Conservation (phyloP, 139 green algal genomes). For the Auxenochlorella pyrenoidosa region DNA sequence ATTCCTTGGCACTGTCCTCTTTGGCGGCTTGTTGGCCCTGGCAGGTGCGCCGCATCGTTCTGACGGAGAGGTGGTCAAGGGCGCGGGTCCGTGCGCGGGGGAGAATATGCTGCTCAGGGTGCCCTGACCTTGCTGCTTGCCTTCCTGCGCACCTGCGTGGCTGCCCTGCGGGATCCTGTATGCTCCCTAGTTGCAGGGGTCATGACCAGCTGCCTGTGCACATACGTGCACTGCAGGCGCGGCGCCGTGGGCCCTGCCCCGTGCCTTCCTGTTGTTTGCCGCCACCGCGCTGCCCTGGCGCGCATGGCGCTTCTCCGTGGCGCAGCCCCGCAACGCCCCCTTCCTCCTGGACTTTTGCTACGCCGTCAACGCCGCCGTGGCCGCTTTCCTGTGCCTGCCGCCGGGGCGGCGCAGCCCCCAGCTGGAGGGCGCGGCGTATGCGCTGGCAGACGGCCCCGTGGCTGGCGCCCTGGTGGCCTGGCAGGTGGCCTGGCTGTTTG, state of each 20-base stretch:
- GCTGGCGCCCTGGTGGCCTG: slow-evolving; percentile 61
- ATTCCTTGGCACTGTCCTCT: slow-evolving; percentile 18
- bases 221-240: slow-evolving; percentile 49
- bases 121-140: neutral
- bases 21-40: slow-evolving; percentile 49
- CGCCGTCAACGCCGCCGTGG: slow-evolving; percentile 46
- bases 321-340: slow-evolving; percentile 40
- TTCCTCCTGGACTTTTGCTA: slow-evolving; percentile 76
- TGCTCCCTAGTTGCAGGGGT: no score
- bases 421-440: slow-evolving; percentile 53
- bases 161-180: no score
- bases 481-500: slow-evolving; percentile 71
- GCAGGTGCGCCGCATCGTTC: neutral
- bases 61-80: neutral
- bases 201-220: no score
- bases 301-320: slow-evolving; percentile 36
- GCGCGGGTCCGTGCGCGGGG: no score
- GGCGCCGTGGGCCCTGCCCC: slow-evolving; percentile 49
- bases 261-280: slow-evolving; percentile 58
- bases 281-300: slow-evolving; percentile 54
- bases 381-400: slow-evolving; percentile 45
- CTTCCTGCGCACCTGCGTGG: neutral
- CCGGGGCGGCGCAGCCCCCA: neutral
- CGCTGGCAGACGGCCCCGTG: slow-evolving; percentile 67
- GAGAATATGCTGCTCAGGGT: no score